A percentile compares a stretch with the other conserved stretches of the same genome.
Conservation (phyloP, 176 grass and related monocot genomes). For the Dendrocalamus sinicus region DNA sequence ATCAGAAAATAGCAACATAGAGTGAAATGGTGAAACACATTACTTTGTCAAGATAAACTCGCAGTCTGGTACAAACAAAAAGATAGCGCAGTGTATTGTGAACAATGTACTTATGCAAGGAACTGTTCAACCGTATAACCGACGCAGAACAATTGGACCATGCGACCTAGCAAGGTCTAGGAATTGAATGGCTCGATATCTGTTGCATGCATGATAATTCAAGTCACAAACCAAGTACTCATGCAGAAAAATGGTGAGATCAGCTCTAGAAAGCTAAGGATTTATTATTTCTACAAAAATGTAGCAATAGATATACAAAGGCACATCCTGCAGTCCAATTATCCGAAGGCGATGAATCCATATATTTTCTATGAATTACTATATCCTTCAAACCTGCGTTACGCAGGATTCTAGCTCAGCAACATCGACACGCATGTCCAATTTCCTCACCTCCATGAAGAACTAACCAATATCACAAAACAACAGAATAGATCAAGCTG, state of each 20-base stretch:
- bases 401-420: constrained; percentile 18
- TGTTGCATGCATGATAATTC: background rate
- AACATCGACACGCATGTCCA: background rate
- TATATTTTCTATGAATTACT: constrained; percentile 48
- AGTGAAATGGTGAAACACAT: background rate
- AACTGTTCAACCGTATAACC: background rate
- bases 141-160: background rate
- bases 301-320: constrained; percentile 39
- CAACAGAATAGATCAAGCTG: constrained; percentile 36
- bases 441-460: constrained; percentile 27
- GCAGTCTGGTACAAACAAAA: background rate
- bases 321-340: background rate
- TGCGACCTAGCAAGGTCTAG: background rate
- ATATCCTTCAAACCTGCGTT: constrained; percentile 32
- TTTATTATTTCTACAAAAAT: constrained; percentile 45
- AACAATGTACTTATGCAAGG: background rate
- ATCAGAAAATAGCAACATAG: background rate
- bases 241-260: background rate
- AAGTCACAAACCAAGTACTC: background rate
- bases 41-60: background rate
- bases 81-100: background rate
- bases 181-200: background rate
- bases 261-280: background rate
- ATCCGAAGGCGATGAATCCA: constrained; percentile 44
- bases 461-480: constrained; percentile 3